These are phyloP conservation scores for Aspergillus incahuasiensis DNA, from an alignment of 495 filamentous ascomycete species.

Conservation along the genomic window DNA sequence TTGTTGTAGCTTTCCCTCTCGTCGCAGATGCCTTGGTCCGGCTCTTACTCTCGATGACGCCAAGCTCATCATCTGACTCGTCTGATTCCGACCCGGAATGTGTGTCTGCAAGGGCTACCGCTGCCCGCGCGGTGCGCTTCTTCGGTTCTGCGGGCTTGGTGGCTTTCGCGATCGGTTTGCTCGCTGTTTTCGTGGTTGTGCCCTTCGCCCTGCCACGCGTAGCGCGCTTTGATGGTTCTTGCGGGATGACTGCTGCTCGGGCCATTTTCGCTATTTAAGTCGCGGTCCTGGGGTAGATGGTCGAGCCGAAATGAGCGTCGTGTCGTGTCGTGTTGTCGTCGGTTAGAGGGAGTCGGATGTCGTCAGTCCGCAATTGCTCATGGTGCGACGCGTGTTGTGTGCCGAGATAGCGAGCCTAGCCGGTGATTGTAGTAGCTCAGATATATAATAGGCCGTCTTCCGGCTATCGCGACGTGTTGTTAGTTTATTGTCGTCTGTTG, in stretches of 20 bases:
- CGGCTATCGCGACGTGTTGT: conserved; percentile 5
- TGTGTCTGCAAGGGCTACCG: neutral
- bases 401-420: neutral
- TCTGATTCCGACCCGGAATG: conserved; percentile 20
- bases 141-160: conserved; percentile 17
- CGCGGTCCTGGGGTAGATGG: neutral
- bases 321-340: neutral
- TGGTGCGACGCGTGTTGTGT: conserved; percentile 3
- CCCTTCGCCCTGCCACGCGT: conserved; percentile 28
- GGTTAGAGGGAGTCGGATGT: neutral
- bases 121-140: conserved; percentile 7
- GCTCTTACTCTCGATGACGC: conserved; percentile 22
- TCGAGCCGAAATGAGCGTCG: neutral
- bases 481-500: conserved; percentile 9
- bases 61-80: conserved; percentile 40
- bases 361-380: conserved; percentile 3
- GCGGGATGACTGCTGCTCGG: conserved; percentile 38
- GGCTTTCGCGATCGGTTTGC: conserved; percentile 19
- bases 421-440: neutral
- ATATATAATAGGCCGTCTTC: neutral
- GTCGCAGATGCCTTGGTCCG: conserved; percentile 16
- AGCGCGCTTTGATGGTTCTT: conserved; percentile 31
- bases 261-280: conserved; percentile 27
- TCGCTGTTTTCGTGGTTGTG: conserved; percentile 16
- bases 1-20: conserved; percentile 13